Evolutionary conservation across 805 yeast species (phyloP), one percentile per base, ranked within the genome.

Genomic region (Wickerhamiella spandovensis): DNA sequence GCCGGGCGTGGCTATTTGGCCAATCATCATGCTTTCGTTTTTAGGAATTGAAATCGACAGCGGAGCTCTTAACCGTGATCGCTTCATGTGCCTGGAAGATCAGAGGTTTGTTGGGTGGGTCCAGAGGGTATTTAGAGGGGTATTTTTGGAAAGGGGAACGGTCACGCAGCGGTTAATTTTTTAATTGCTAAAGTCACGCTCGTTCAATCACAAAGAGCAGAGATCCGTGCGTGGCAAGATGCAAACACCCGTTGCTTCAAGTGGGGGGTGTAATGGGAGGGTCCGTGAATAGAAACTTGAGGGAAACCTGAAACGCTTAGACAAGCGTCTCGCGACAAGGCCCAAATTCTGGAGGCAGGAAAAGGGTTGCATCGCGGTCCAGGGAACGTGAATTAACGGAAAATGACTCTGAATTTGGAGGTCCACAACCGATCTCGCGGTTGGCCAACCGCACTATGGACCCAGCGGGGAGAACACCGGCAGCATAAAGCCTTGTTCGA

Each of bases 11-110:
- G 39, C 20, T 20, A 35, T 15, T 5, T 15, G 17, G 20, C 20
- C 20, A 20, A 35, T 35, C 39, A 35, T n/a, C 23, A 25, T 17
- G 5, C 24, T 9, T 8, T 28, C 38, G 18, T 28, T 39, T 39
- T 39, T 18, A 3, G 46, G 46, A 32, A 44, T 44, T 7, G 46
- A 28, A 13, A 44, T 44, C 38, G 46, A 44, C n/a, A 44, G 38
- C 46, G 37, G 28, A 3, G 39, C 39, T 35, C 39, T 15, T 17
- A 35, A 35, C 17, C 20, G 39, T 9, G 39, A n/a, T 20, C 39
- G 39, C 18, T 35, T 35, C 39, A 35, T 35, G 9, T 15, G 39
- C 3, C n/a, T n/a, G n/a, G n/a, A n/a, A n/a, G n/a, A n/a, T n/a
- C n/a, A n/a, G 32, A 28, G 32, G 32, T 24, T 24, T 8, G 25